Base-by-base conservation (phyloP, 176 grass and related monocot genomes). In the Cenchrus fungigraminus region DNA sequence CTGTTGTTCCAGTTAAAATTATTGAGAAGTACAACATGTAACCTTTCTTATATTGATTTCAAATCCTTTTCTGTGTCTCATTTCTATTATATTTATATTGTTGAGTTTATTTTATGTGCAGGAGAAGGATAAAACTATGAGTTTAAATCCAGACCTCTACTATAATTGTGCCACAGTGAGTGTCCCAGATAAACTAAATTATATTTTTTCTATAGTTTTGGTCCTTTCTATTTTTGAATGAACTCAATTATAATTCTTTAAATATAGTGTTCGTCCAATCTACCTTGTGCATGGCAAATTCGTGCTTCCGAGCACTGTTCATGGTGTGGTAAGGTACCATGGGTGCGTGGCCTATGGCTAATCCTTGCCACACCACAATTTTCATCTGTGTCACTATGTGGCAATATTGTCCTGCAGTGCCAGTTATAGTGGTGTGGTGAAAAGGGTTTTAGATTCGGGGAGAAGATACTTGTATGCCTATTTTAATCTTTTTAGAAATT, bases 91-190 rank as follows among this genome's bases (percentile, higher is more conserved):
- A 12, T 58, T 54, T n/a, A 79, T 86, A 67, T 49, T 84, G 25
- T 59, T 77, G 12, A 37, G 44, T 84, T 87, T 75, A 82, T 37
- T 87, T 49, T 88, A 75, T 86, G 47, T 79, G 76, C 83, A 98
- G 95, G 95, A 95, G 77, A 98, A 95, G 89, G 95, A 98, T 81
- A 77, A 90, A 86, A 61, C 74, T 68, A 95, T 83, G 87, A 93
- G 90, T 87, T 87, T 68, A 69, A 88, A 95, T 90, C 95, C 95
- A 50, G 95, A 98, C 22, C 95, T 98, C 75, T 93, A 93, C 73
- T 95, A 93, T 87, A 95, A 98, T 81, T 92, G 77, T 81, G 95
- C 95, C 78, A 92, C 85, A 58, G 95, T 98, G 85, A 95, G 92
- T 91, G 44, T 77, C 37, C 62, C 32, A 56, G 62, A 67, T 22